Percentiles rank a stretch among this genome's conserved stretches.
phyloP scores from a whole-genome alignment of 1,139 yeast genomes.

The Wickerhamomyces sp. region DNA sequence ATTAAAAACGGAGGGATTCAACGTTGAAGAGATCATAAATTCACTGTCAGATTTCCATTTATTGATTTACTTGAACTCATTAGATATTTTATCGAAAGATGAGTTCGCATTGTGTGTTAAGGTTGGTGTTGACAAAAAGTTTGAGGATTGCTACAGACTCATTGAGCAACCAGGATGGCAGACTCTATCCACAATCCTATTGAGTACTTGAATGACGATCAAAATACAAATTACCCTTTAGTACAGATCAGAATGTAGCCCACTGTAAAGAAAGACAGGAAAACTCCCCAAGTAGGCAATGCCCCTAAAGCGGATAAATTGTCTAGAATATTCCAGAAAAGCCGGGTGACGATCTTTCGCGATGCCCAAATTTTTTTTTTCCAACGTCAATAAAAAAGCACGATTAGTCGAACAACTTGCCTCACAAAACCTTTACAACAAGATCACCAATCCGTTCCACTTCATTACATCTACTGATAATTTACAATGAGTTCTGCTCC shows the following conservation, averaged over 20 bases:
- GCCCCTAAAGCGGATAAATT: slow-evolving; percentile 2
- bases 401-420: too few relatives aligned
- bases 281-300: too few relatives aligned
- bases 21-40: slow-evolving; percentile 32
- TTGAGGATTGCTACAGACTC: slow-evolving; percentile 47
- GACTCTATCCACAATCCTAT: slow-evolving; percentile 55
- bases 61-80: slow-evolving; percentile 47
- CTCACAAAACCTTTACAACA: too few relatives aligned
- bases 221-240: too few relatives aligned
- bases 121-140: slow-evolving; percentile 32
- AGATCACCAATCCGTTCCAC: not conserved
- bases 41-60: slow-evolving; percentile 70
- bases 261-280: too few relatives aligned
- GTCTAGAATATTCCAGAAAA: slow-evolving; percentile 3
- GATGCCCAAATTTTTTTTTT: not conserved
- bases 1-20: slow-evolving; percentile 36
- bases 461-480: not conserved
- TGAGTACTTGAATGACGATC: slow-evolving; percentile 5
- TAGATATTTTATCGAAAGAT: slow-evolving; percentile 47
- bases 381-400: not conserved
- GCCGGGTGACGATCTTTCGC: not conserved
- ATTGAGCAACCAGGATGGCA: slow-evolving; percentile 72
- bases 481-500: slow-evolving; percentile 73
- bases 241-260: too few relatives aligned
- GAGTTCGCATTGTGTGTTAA: slow-evolving; percentile 48